Evolutionary conservation across 805 yeast genomes (phyloP).

Genomic region (Lachancea waltii): DNA sequence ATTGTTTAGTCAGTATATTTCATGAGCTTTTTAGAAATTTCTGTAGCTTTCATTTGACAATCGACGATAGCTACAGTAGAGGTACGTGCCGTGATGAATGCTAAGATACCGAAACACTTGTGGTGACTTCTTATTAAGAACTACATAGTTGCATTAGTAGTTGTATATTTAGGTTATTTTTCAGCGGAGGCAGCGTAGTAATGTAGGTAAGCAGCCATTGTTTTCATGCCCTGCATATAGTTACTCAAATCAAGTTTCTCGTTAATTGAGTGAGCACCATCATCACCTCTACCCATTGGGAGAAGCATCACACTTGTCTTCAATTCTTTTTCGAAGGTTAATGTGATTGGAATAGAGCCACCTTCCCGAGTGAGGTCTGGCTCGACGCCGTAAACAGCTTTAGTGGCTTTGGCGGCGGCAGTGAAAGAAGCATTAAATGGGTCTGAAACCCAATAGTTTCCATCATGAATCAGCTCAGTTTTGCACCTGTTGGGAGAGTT

Average conservation of each 20-base stretch:
- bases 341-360: conserved; percentile 95
- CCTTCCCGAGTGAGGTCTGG: conserved; percentile 99
- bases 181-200: conserved; percentile 51
- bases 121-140: too few species aligned
- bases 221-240: conserved; percentile 89
- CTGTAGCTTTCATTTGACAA: too few species aligned
- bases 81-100: too few species aligned
- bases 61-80: too few species aligned
- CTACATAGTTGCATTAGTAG: neutral
- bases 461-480: conserved; percentile 83
- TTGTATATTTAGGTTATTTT: conserved; percentile 11
- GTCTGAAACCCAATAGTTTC: conserved; percentile 92
- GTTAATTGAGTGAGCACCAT: conserved; percentile 97
- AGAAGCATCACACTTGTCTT: conserved; percentile 80
- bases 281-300: conserved; percentile 99
- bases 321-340: conserved; percentile 84
- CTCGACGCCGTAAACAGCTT: conserved; percentile 87
- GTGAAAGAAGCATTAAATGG: conserved; percentile 89
- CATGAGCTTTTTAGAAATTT: too few species aligned
- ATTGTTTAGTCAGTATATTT: too few species aligned
- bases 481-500: conserved; percentile 69
- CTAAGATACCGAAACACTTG: too few species aligned
- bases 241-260: conserved; percentile 87
- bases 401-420: conserved; percentile 92
- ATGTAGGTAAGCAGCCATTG: conserved; percentile 89